phyloP scores from a whole-genome alignment of 345 rosid genomes.

The Bruguiera sexangula region DNA sequence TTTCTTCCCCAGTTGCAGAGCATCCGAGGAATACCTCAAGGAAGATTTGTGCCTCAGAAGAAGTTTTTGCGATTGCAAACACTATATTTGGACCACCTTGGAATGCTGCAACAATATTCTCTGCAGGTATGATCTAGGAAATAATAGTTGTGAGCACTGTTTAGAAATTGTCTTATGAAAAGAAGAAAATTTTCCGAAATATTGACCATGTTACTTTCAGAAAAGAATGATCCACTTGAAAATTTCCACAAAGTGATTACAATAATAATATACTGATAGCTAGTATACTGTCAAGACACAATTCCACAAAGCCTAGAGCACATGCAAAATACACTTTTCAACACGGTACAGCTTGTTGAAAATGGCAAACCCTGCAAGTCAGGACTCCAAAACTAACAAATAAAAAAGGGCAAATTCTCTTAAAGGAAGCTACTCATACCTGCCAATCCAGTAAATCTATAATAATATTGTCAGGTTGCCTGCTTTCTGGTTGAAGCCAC shows the following conservation, averaged over 20 bases:
- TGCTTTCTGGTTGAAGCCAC: slow-evolving; percentile 51
- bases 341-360: background rate
- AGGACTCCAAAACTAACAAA: background rate
- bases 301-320: background rate
- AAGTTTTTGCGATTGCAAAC: slow-evolving; percentile 61
- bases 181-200: background rate
- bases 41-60: slow-evolving; percentile 60
- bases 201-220: background rate
- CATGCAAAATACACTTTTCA: background rate
- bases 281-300: background rate
- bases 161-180: background rate
- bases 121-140: slow-evolving; percentile 76
- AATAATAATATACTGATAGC: background rate
- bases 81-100: slow-evolving; percentile 73
- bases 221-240: no score
- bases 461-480: slow-evolving; percentile 43
- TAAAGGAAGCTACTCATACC: slow-evolving; percentile 32
- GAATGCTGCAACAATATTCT: slow-evolving; percentile 75
- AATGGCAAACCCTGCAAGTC: background rate
- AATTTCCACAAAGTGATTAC: background rate
- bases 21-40: slow-evolving; percentile 52
- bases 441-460: slow-evolving; percentile 74
- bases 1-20: background rate
- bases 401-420: background rate
- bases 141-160: background rate